Conservation (phyloP, 1,284 basidiomycete genomes). For the Cronartium ribicola region DNA sequence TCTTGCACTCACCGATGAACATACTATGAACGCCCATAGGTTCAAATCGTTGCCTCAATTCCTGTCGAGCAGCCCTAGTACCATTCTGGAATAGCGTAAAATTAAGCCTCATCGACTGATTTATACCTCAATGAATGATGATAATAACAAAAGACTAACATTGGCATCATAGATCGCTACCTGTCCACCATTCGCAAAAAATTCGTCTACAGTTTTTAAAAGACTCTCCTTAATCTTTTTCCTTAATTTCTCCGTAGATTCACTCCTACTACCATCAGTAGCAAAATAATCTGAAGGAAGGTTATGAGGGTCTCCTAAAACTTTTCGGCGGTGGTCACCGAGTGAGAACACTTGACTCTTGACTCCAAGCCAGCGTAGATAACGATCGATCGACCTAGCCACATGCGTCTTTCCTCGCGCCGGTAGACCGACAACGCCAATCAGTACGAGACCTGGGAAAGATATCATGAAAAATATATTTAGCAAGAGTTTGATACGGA, state of each 20-base stretch:
- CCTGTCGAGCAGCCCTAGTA: slow-evolving; percentile 63
- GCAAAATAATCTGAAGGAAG: slow-evolving; percentile 83
- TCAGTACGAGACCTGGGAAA: slow-evolving; percentile 65
- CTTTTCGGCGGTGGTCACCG: slow-evolving; percentile 87
- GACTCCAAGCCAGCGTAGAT: slow-evolving; percentile 94
- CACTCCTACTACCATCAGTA: slow-evolving; percentile 57
- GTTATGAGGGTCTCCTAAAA: slow-evolving; percentile 77
- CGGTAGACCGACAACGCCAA: slow-evolving; percentile 84
- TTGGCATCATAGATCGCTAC: slow-evolving; percentile 99
- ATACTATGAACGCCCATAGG: slow-evolving; percentile 77
- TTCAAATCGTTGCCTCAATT: slow-evolving; percentile 77
- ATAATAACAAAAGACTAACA: slow-evolving; percentile 26
- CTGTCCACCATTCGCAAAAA: slow-evolving; percentile 73
- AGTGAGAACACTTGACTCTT: slow-evolving; percentile 90
- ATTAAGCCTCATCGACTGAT: too few species aligned
- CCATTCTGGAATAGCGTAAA: slow-evolving; percentile 60
- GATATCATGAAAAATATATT: neutral
- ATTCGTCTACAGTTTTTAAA: slow-evolving; percentile 81
- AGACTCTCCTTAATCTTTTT: slow-evolving; percentile 71
- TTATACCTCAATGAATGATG: neutral
- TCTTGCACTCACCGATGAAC: slow-evolving; percentile 66
- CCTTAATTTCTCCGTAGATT: slow-evolving; percentile 66
- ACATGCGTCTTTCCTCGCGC: slow-evolving; percentile 89
- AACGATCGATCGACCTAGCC: slow-evolving; percentile 87
- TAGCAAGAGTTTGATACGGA: neutral